These are phyloP conservation scores for Calonectria pauciramosa DNA, from an alignment of 2,329 filamentous ascomycete genomes.

Conservation along the genomic window DNA sequence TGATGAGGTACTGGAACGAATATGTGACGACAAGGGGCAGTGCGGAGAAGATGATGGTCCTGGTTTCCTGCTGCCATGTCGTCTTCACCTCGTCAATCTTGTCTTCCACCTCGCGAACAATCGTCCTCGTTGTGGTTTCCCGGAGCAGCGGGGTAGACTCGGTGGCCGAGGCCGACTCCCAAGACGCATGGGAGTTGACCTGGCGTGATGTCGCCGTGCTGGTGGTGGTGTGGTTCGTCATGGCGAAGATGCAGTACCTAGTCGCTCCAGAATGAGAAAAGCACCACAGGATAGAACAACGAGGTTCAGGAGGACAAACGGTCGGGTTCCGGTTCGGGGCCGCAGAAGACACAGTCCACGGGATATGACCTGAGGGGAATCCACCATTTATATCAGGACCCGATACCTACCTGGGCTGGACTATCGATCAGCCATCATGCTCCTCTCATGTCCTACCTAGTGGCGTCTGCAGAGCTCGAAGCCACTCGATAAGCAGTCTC, in stretches of 20 bases:
- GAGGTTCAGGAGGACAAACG: neutral
- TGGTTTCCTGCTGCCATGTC: constrained; percentile 90
- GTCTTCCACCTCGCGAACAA: neutral
- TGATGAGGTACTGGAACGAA: constrained; percentile 84
- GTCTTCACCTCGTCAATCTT: neutral
- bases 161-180: neutral
- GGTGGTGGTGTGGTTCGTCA: neutral
- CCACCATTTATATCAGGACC: neutral
- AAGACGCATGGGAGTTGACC: neutral
- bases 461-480: neutral
- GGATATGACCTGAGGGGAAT: neutral
- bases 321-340: neutral
- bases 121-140: neutral
- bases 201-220: neutral
- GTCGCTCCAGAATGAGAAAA: too few species aligned
- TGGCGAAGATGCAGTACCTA: neutral
- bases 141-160: neutral
- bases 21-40: constrained; percentile 79
- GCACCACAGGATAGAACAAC: too few species aligned
- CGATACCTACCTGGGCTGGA: neutral
- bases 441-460: neutral
- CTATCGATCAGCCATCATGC: neutral
- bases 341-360: neutral
- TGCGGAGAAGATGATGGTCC: constrained; percentile 81
- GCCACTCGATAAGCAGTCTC: neutral